Evolutionary conservation across 2,329 filamentous ascomycete genomes (phyloP), one percentile per base, ranked within the genome.

Genomic region (Trichophyton simii): DNA sequence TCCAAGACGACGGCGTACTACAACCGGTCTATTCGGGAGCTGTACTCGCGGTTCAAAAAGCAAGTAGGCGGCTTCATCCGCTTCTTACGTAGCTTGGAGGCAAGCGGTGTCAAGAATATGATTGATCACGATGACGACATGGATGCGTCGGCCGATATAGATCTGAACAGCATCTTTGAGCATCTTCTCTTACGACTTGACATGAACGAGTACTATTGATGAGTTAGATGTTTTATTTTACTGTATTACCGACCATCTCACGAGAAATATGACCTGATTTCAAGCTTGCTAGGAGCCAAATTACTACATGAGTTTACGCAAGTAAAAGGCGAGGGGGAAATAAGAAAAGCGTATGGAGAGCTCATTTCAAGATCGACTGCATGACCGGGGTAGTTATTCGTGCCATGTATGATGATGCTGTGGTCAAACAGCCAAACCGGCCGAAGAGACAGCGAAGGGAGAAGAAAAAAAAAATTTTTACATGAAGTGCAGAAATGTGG

Each of bases 21-120:
- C 46, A 57, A 62, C 9, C 61, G 46, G 20, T 62, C 63, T n/a
- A 69, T 79, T 11, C 71, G 68, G 57, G 75, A 79, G 18, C 70
- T 92, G 13, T 89, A 92, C 70, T 71, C 73, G 2, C 76, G 76
- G 36, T 89, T 95, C 67, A 81, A 80, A 69, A 88, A 85, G 70
- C 89, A 90, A 67, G 80, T 89, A 0, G 80, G 83, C 28, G 82
- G 88, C 0, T 94, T 95, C 67, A 79, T 94, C 15, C 62, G 86
- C 78, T 57, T 88, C 88, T 1, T 94, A 83, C 71, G 82, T 79
- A 63, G 85, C 80, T 1, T 77, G 87, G 69, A 84, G 79, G 57
- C 55, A 31, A 41, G 60, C 11, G 31, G 58, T 18, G 42, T 28
- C 13, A 60, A 52, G 61, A 61, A 60, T 65, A 63, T 64, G 63